Conservation (phyloP, 805 yeast genomes). For the Yamadazyma olivae region DNA sequence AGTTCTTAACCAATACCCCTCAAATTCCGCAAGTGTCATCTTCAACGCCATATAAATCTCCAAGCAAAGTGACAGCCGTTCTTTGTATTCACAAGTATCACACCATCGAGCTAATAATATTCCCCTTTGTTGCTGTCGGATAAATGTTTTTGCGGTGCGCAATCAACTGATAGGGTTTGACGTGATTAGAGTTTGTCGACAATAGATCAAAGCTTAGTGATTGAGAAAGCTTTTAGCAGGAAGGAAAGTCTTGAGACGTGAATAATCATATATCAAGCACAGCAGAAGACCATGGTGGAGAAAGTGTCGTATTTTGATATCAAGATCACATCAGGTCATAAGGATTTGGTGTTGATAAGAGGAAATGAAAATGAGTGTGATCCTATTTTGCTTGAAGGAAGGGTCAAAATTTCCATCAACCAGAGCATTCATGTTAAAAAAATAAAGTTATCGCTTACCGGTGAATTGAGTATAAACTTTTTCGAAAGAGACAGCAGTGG, state of each 20-base stretch:
- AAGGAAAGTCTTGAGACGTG: too few relatives aligned
- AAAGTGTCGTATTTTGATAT: conserved; percentile 31
- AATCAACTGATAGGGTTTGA: too few relatives aligned
- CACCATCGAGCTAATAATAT: too few relatives aligned
- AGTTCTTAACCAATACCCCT: too few relatives aligned
- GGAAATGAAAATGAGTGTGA: conserved; percentile 47
- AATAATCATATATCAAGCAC: too few relatives aligned
- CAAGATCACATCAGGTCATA: conserved; percentile 36
- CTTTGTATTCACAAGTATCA: too few relatives aligned
- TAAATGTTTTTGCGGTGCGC: too few relatives aligned
- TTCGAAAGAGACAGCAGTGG: conserved; percentile 30
- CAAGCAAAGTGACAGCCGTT: not conserved
- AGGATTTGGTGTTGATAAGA: conserved; percentile 39
- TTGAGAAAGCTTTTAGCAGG: too few relatives aligned
- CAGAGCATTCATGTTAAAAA: conserved; percentile 38
- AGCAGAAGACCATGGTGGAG: conserved; percentile 13
- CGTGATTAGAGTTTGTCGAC: too few relatives aligned
- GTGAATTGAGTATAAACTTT: conserved; percentile 43
- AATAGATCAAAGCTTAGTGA: too few relatives aligned
- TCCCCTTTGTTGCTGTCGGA: too few relatives aligned
- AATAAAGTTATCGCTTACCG: conserved; percentile 38
- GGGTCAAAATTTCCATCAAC: conserved; percentile 44
- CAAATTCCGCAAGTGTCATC: too few relatives aligned
- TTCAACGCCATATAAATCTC: not conserved
- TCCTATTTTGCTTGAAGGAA: conserved; percentile 42